phyloP scores from a whole-genome alignment of 2,329 filamentous ascomycete species.

The Cytospora chrysosperma region DNA sequence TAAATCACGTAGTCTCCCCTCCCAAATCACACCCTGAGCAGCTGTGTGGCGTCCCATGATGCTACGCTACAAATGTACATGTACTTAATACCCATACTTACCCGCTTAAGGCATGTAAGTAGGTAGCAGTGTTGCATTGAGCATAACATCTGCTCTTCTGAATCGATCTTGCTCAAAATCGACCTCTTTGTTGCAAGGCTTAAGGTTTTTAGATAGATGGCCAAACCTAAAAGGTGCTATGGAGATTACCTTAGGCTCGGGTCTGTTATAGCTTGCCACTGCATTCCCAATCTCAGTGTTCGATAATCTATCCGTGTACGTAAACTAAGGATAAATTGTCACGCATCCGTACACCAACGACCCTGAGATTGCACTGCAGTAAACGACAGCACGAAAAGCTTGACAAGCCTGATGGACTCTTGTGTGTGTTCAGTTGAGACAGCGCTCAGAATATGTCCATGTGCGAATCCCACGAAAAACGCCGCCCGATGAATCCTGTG shows the following conservation, averaged over 20 bases:
- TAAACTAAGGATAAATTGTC: no score
- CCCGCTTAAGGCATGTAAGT: no score
- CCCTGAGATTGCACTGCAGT: background rate
- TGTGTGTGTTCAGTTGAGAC: background rate
- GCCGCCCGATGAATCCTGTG: conserved; percentile 8
- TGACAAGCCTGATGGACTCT: background rate
- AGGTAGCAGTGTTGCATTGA: background rate
- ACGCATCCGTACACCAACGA: no score
- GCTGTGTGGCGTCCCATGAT: background rate
- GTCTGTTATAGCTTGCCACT: no score
- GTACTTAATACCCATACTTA: no score
- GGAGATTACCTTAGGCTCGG: no score
- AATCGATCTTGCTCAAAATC: background rate
- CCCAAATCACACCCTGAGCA: background rate
- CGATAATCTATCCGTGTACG: no score
- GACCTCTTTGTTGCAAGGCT: background rate
- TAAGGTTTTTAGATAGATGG: no score
- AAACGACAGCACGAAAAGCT: background rate
- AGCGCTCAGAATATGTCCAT: background rate
- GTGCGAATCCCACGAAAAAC: background rate
- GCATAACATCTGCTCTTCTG: background rate
- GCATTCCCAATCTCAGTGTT: no score
- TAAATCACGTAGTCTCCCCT: background rate
- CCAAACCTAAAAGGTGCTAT: no score
- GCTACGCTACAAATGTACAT: background rate